Conservation (phyloP, 805 yeast genomes). For the Starmerella bombicola region DNA sequence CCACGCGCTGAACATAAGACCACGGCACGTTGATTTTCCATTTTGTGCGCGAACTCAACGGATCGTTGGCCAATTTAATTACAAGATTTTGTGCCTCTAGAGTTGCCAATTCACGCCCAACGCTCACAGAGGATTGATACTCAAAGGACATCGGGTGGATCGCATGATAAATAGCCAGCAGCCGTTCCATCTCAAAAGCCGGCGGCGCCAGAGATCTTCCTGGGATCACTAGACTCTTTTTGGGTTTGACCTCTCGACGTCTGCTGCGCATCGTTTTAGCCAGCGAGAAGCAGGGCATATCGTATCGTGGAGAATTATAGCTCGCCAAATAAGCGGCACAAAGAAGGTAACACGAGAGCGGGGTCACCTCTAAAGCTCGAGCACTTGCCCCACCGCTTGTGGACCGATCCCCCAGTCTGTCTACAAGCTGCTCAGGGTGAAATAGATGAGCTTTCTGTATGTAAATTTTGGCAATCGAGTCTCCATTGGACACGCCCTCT, state of each 20-base stretch:
- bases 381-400: neutral
- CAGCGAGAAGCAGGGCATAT: conserved; percentile 56
- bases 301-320: conserved; percentile 55
- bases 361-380: conserved; percentile 2
- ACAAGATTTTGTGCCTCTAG: conserved; percentile 42
- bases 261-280: conserved; percentile 37
- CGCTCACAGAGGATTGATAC: conserved; percentile 28
- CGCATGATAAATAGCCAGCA: conserved; percentile 67
- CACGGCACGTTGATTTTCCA: conserved; percentile 73
- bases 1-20: conserved; percentile 47
- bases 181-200: conserved; percentile 62
- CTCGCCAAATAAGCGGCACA: conserved; percentile 79
- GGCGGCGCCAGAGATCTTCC: conserved; percentile 58
- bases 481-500: conserved; percentile 18
- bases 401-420: conserved; percentile 4
- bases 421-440: conserved; percentile 16
- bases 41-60: conserved; percentile 51
- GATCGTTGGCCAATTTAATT: conserved; percentile 36
- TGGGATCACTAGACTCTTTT: conserved; percentile 40
- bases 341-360: conserved; percentile 44
- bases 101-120: conserved; percentile 45
- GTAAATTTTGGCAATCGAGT: conserved; percentile 22
- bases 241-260: conserved; percentile 33
- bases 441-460: conserved; percentile 22
- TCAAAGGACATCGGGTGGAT: conserved; percentile 40